These are phyloP conservation scores for Flaveria floridana DNA, from an alignment of 140 eudicot genomes.

Conservation along the genomic window DNA sequence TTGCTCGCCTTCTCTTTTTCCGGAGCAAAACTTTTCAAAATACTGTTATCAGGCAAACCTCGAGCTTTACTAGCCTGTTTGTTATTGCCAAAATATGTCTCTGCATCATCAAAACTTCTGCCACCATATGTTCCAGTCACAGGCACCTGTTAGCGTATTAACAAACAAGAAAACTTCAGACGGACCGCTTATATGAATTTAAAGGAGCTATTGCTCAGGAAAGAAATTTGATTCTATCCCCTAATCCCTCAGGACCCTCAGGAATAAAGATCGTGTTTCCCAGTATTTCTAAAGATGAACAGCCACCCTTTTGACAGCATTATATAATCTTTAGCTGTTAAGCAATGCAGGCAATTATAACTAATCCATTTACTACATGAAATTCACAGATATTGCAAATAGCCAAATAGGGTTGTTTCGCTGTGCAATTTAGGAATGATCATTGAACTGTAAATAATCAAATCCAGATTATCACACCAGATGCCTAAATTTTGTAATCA, in stretches of 20 bases:
- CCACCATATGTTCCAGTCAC: constrained; percentile 57
- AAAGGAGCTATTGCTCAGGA: not conserved
- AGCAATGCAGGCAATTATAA: not conserved
- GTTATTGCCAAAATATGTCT: constrained; percentile 53
- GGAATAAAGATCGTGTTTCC: not conserved
- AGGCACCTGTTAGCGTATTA: constrained; percentile 50
- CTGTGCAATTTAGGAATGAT: not conserved
- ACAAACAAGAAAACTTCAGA: constrained; percentile 8
- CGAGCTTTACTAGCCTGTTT: constrained; percentile 66
- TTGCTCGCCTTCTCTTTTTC: constrained; percentile 82
- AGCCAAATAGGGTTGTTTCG: not conserved
- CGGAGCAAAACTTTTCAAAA: constrained; percentile 57
- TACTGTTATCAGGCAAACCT: constrained; percentile 63
- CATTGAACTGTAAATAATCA: not conserved
- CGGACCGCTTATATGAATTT: not conserved
- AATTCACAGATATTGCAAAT: not conserved
- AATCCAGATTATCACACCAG: not conserved
- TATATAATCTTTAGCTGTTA: not conserved
- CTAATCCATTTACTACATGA: constrained; percentile 6
- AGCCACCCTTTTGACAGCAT: not conserved
- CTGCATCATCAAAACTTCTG: constrained; percentile 81
- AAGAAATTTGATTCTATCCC: not conserved
- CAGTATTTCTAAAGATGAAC: not conserved
- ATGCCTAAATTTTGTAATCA: constrained; percentile 1
- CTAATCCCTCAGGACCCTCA: not conserved